Base-by-base conservation (phyloP, 139 green algal genomes). In the Chlamydomonas sp. region DNA sequence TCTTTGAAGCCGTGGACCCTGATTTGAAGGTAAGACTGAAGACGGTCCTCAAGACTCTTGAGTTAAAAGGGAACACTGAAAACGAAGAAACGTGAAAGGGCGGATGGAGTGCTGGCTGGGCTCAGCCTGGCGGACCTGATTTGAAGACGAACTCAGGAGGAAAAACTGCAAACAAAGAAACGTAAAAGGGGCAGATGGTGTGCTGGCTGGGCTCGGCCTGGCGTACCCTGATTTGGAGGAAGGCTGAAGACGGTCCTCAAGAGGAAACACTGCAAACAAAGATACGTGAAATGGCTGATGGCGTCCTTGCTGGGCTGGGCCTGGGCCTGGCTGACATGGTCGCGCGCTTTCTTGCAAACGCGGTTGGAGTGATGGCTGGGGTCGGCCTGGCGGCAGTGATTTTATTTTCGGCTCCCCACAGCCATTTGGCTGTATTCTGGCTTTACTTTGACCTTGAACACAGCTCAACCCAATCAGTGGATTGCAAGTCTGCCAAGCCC, bases 341-440 rank as follows among this genome's bases (percentile, higher is more conserved):
- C 1, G 95, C 86, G 5, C 88, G 79, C 5, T 98, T 99, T 66
- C 69, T 97, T 20, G 90, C 93, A 5, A 98, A 99, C 73, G 88
- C 81, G 5, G 72, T 87, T 13, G 95, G 95, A 3, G 79, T 95
- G 6, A 60, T 98, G 33, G 95, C 95, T 29, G 95, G 95, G 0
- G 54, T 93, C 1, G 85, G 81, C 20, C 84, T 99, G 6, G 94
- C 86, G 22, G 80, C 95, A 29, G 47, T 77, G 26, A 87, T 97
- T 20, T 92, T 96, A 67, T 61, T 58, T 1, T 39, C 76, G 2
- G 90, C n/a, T n/a, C n/a, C n/a, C n/a, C n/a, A n/a, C n/a, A n/a
- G n/a, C n/a, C n/a, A n/a, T n/a, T n/a, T n/a, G n/a, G n/a, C n/a
- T 98, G 13, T 92, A 98, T 74, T 79, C 88, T 0, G 33, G 72